Evolutionary conservation across 164 flowering plant species (phyloP), one percentile per base, ranked within the genome.

Genomic region (Liquidambar formosana): DNA sequence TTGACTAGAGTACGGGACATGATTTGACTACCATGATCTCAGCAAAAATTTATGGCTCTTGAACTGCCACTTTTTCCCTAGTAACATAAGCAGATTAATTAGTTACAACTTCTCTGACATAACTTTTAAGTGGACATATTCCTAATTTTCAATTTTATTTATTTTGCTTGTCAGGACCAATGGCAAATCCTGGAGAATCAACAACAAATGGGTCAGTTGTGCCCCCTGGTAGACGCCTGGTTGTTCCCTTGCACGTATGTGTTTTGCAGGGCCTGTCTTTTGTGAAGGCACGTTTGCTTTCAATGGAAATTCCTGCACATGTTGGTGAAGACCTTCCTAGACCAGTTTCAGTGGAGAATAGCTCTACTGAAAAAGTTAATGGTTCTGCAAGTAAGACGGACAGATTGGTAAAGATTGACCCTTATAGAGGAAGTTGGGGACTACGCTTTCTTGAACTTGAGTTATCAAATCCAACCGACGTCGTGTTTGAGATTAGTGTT

Each of bases 261-360:
- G 99, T 96, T 71, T 71, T 87, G 73, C 97, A 90, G 81, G 98
- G 99, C 46, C 76, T 96, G 73, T 89, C 92, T 73, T 87, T 93
- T 75, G 94, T 96, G 43, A 96, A 87, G 83, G 99, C 97, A 26
- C 94, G 96, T 57, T 72, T 96, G 77, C 89, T 96, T 45, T 89
- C 99, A 25, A 96, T 96, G 99, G 99, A 96, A 76, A 93, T 93
- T 74, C 99, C 99, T 75, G 99, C 98, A 6, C 89, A 83, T 69
- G 85, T 96, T 63, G 83, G 93, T 60, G 92, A 89, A 74, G 83
- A 75, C 57, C 80, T 76, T 77, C 84, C 91, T 2, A 81, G 68
- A 61, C 79, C 77, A 22, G 77, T 67, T 67, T 65, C 73, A 47
- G 51, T 27, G 46, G 85, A 81, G 43, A 65, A 69, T 65, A 56